Conservation (phyloP, 129 eudicot species). For the Flaveria linearis region DNA sequence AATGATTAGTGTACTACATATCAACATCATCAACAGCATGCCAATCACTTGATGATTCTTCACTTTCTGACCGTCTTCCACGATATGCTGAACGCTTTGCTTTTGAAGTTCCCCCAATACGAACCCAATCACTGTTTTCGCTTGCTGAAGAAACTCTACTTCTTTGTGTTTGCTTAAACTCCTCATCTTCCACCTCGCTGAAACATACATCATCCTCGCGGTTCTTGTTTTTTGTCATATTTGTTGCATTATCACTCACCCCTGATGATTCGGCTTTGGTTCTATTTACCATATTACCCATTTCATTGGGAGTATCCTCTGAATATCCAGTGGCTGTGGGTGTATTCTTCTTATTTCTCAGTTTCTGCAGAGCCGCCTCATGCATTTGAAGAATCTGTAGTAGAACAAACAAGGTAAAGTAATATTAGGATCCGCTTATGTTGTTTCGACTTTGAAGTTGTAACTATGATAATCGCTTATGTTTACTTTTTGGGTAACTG, state of each 20-base stretch:
- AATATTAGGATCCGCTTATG: neutral
- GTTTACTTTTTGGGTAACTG: too few relatives aligned
- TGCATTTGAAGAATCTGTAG: conserved; percentile 58
- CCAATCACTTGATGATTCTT: conserved; percentile 72
- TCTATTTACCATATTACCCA: conserved; percentile 17
- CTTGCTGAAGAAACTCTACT: conserved; percentile 41
- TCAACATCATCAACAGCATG: conserved; percentile 63
- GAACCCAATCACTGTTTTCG: conserved; percentile 59
- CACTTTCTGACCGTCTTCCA: conserved; percentile 69
- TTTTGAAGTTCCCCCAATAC: conserved; percentile 35
- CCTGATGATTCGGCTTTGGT: neutral
- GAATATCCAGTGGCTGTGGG: conserved; percentile 21
- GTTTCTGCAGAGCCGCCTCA: conserved; percentile 50
- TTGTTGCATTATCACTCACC: conserved; percentile 9
- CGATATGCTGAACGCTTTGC: conserved; percentile 32
- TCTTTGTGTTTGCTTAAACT: conserved; percentile 29
- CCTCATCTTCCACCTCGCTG: conserved; percentile 68
- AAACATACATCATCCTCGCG: conserved; percentile 52
- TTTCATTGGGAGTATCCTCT: conserved; percentile 16
- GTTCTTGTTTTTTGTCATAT: conserved; percentile 9
- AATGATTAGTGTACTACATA: conserved; percentile 34
- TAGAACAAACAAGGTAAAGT: neutral
- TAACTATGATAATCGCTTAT: too few relatives aligned
- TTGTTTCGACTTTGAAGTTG: too few relatives aligned
- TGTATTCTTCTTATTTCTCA: conserved; percentile 40